Base-by-base conservation (phyloP, 1,139 yeast genomes). In the Scheffersomyces segobiensis region DNA sequence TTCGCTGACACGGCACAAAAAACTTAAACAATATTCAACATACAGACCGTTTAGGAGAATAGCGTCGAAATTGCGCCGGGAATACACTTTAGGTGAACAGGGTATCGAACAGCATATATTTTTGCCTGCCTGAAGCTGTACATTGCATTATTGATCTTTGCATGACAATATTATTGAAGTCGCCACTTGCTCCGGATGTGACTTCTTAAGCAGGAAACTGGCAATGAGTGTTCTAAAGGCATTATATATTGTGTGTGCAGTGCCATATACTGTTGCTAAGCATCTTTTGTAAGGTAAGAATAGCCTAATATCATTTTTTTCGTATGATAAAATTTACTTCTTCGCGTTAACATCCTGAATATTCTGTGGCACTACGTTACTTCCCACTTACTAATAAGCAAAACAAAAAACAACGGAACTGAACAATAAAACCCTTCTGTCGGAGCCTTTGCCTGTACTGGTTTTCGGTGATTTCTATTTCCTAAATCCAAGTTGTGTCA, bases 101-200 rank as follows among this genome's bases (percentile, higher is more conserved):
- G 26, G 22, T 46, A 42, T 47, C 26, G 18, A 47, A 21, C 26
- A 50, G 22, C 12, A 19, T 54, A 20, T 22, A 47, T 46, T 50
- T 17, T 32, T 32, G 8, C 17, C 42, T 17, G 42, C 17, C 42
- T 12, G 19, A 48, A 32, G 32, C 18, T 47, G 55, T 5, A 52
- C 22, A 50, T 46, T 46, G 19, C 19, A 22, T 42, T 21, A 22
- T 42, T 21, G 12, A 42, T 50, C 46, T 20, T 19, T 21, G 49
- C 49, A 48, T 52, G 22, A 48, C 18, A 20, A 48, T 50, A 52
- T 49, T 52, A 48, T 52, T 52, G 48, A 7, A 46, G 39, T 20
- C 42, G 42, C 39, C 42, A 46, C 39, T 42, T 53, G 7, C 26
- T 17, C 42, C 42, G 17, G 42, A 3, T 32, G 17, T 32, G 42